Percentiles rank a stretch among this genome's conserved stretches.
Evolutionary conservation across 441 rosid genomes (phyloP).

Genomic region (Populus hybrid): DNA sequence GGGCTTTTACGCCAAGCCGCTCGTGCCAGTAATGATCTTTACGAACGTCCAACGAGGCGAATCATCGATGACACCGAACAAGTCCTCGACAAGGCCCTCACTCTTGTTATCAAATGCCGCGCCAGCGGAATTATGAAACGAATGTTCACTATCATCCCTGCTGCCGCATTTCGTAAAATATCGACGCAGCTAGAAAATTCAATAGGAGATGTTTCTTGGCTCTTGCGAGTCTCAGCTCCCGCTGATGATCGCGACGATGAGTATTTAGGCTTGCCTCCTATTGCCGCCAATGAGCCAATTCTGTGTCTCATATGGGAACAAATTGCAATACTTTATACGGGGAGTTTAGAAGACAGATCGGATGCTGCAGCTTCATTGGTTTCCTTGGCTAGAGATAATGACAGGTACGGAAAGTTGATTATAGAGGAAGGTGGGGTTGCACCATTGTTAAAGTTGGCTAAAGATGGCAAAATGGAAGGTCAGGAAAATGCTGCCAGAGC

Average conservation of each 20-base stretch:
- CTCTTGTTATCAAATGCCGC: constrained; percentile 69
- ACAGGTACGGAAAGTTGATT: constrained; percentile 72
- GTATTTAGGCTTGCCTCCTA: constrained; percentile 82
- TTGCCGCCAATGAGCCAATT: constrained; percentile 91
- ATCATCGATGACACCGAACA: constrained; percentile 80
- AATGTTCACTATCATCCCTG: constrained; percentile 70
- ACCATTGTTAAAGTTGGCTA: constrained; percentile 62
- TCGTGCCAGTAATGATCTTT: constrained; percentile 76
- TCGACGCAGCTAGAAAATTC: constrained; percentile 73
- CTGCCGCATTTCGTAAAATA: constrained; percentile 80
- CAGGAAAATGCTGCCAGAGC: constrained; percentile 89
- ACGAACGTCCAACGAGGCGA: constrained; percentile 90
- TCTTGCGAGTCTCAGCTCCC: constrained; percentile 75
- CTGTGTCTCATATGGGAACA: constrained; percentile 87
- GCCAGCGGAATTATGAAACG: constrained; percentile 73
- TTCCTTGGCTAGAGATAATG: constrained; percentile 75
- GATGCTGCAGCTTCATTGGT: constrained; percentile 83
- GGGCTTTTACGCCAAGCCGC: constrained; percentile 85
- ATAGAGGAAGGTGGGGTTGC: constrained; percentile 89
- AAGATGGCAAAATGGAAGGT: constrained; percentile 82
- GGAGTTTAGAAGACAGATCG: constrained; percentile 60
- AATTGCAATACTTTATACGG: constrained; percentile 67
- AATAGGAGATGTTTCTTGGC: constrained; percentile 91
- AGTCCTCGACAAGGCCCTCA: constrained; percentile 78
- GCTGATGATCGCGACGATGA: constrained; percentile 64